Base-by-base conservation (phyloP, 2,329 filamentous ascomycete genomes). In the Pochonia chlamydosporia region DNA sequence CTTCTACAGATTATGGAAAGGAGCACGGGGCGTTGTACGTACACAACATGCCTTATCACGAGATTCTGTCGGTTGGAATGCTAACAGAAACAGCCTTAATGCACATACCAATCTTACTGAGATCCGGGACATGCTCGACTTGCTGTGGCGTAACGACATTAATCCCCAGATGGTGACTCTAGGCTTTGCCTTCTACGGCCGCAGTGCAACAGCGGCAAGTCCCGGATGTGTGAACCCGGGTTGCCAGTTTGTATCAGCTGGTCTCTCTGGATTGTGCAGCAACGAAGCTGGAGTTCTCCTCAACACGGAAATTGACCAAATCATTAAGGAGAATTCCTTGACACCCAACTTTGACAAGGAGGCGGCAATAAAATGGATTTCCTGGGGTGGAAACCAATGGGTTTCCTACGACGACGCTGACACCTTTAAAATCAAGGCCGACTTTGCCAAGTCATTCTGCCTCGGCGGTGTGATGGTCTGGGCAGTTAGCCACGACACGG, bases 51-150 rank as follows among this genome's bases (percentile, higher is more conserved):
- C n/a, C n/a, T n/a, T n/a, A n/a, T n/a, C n/a, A n/a, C n/a, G n/a
- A n/a, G n/a, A n/a, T n/a, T n/a, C n/a, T n/a, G n/a, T n/a, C n/a
- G n/a, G n/a, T n/a, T n/a, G n/a, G n/a, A n/a, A 39, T 33, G 16
- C 25, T 16, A 7, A 44, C 5, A 49, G 50, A 8, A 40, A 44
- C 6, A 11, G 44, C 1, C 53, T 71, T 9, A 54, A 62, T n/a
- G 53, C 62, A 0, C 72, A 76, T 47, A 73, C 71, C 1, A 75
- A 77, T 51, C 40, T 75, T 5, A 73, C 70, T 1, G 72, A 76
- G 51, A 72, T 74, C 26, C 54, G 69, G 2, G 20, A 52, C 1
- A 59, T 58, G 0, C 47, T 76, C 0, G 64, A 75, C 1, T 65
- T 78, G 0, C 56, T 79, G 3, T 78, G 75, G 72, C 61, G 70